Conservation (phyloP, 495 filamentous ascomycete species). For the Penicillium robsamsonii region DNA sequence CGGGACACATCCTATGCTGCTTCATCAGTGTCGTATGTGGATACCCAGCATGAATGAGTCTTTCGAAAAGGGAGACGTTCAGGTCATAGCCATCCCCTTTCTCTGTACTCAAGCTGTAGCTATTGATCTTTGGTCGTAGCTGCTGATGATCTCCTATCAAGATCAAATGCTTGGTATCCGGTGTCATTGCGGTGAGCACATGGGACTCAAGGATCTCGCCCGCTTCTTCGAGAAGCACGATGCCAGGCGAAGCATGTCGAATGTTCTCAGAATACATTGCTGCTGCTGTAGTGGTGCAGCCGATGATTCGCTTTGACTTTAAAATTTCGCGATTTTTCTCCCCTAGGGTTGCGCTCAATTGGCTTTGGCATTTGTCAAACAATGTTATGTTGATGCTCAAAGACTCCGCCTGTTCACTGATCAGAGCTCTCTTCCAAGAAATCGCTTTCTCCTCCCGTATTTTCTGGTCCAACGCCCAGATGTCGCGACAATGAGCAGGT, state of each 20-base stretch:
- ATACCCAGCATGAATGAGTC: conserved; percentile 56
- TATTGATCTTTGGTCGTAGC: conserved; percentile 68
- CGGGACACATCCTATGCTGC: conserved; percentile 71
- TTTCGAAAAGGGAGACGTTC: conserved; percentile 70
- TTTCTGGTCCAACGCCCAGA: conserved; percentile 54
- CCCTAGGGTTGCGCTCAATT: conserved; percentile 39
- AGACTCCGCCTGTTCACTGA: conserved; percentile 46
- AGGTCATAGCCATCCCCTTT: conserved; percentile 67
- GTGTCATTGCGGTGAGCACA: conserved; percentile 60
- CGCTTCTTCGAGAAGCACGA: conserved; percentile 68
- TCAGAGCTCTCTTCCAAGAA: conserved; percentile 51
- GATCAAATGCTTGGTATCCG: conserved; percentile 62
- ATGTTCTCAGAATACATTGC: conserved; percentile 60
- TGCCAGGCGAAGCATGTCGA: conserved; percentile 30
- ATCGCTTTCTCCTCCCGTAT: conserved; percentile 34
- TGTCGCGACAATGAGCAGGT: conserved; percentile 13
- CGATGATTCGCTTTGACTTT: conserved; percentile 60
- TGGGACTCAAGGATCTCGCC: conserved; percentile 77
- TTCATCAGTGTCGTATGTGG: conserved; percentile 56
- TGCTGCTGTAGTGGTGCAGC: conserved; percentile 72
- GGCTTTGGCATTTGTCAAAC: conserved; percentile 44
- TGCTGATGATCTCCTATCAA: conserved; percentile 80
- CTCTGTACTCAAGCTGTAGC: conserved; percentile 62
- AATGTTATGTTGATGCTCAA: conserved; percentile 35
- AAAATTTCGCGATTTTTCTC: conserved; percentile 50